These are phyloP conservation scores for Rubia occidens DNA, from an alignment of 305 asterid genomes.

Conservation along the genomic window DNA sequence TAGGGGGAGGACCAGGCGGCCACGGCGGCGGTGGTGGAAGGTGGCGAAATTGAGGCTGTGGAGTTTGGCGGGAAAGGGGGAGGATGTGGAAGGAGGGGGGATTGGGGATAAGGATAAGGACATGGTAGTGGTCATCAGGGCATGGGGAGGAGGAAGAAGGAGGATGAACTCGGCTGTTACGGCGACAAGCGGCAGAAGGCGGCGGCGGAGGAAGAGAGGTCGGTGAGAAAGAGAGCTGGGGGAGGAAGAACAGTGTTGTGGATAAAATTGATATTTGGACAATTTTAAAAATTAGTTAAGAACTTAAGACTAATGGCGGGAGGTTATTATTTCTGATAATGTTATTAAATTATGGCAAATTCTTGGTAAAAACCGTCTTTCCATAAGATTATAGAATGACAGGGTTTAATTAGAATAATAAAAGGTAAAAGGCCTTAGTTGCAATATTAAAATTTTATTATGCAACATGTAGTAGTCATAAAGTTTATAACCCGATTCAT, in stretches of 20 bases:
- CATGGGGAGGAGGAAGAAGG: neutral
- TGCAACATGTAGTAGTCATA: too few species aligned
- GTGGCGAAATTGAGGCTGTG: slow-evolving; percentile 22
- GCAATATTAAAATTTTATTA: too few species aligned
- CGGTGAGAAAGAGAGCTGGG: neutral
- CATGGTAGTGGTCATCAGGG: slow-evolving; percentile 3
- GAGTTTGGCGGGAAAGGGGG: slow-evolving; percentile 31
- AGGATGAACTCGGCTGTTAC: neutral
- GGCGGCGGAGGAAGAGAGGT: slow-evolving; percentile 7
- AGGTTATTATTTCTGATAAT: neutral
- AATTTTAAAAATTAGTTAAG: neutral
- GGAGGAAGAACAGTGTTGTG: neutral
- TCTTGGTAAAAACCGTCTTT: too few species aligned
- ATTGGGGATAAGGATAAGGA: slow-evolving; percentile 39
- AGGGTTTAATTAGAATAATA: too few species aligned
- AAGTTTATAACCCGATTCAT: too few species aligned
- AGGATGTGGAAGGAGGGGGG: slow-evolving; percentile 22
- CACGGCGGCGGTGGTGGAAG: slow-evolving; percentile 18
- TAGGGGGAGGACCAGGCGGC: slow-evolving; percentile 28
- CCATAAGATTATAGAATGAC: too few species aligned
- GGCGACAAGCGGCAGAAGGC: neutral
- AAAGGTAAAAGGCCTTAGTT: too few species aligned
- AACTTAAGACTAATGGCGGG: neutral
- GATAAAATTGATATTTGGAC: neutral
- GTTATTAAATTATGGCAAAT: too few species aligned